Conservation (phyloP, 495 filamentous ascomycete genomes). For the Penicillium manginii region DNA sequence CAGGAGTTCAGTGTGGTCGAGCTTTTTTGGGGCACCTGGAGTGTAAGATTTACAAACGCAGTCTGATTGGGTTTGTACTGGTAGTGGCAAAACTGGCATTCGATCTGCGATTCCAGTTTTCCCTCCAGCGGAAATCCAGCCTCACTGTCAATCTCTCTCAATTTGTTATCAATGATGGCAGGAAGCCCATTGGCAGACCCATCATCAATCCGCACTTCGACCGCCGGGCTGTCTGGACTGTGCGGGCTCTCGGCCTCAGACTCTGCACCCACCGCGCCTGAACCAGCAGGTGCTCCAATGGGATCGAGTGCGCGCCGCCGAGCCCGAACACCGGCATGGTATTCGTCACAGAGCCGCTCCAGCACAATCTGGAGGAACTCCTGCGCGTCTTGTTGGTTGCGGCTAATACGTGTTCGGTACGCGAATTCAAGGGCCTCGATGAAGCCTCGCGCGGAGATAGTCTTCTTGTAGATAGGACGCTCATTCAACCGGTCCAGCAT, state of each 20-base stretch:
- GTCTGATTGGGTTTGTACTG: constrained; percentile 81
- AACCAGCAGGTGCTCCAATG: constrained; percentile 21
- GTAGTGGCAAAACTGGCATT: constrained; percentile 87
- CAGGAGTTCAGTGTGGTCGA: constrained; percentile 71
- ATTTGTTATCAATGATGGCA: constrained; percentile 47
- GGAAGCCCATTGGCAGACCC: constrained; percentile 43
- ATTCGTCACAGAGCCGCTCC: constrained; percentile 90
- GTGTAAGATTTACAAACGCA: constrained; percentile 87
- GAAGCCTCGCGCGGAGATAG: constrained; percentile 82
- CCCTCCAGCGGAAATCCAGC: constrained; percentile 88
- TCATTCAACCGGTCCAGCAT: constrained; percentile 94
- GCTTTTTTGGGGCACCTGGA: constrained; percentile 83
- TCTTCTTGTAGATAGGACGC: constrained; percentile 90
- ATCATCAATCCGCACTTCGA: constrained; percentile 49
- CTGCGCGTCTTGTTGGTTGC: constrained; percentile 97
- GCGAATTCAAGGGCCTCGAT: constrained; percentile 79
- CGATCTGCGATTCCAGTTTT: constrained; percentile 85
- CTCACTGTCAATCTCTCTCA: constrained; percentile 56
- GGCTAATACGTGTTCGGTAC: constrained; percentile 86
- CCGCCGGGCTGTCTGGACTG: constrained; percentile 20
- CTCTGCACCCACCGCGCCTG: constrained; percentile 18
- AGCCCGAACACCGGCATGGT: constrained; percentile 79
- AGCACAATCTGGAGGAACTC: constrained; percentile 94
- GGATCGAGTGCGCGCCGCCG: constrained; percentile 47
- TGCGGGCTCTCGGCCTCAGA: constrained; percentile 16